Evolutionary conservation across 2,329 filamentous ascomycete species (phyloP).

Genomic region (Pseudogymnoascus sp.): DNA sequence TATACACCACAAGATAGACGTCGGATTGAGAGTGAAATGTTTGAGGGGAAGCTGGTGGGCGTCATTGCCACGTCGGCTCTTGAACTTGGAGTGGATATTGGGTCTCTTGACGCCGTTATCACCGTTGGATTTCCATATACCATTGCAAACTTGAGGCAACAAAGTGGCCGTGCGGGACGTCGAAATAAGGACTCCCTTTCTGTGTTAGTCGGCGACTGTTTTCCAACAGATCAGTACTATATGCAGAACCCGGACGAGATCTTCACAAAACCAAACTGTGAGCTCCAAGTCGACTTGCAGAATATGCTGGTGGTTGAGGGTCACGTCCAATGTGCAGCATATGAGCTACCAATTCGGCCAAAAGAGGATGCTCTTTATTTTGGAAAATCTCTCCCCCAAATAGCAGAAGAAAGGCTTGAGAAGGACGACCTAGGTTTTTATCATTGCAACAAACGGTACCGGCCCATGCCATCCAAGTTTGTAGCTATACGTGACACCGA

Average conservation of each 20-base stretch:
- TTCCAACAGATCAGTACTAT: slow-evolving; percentile 88
- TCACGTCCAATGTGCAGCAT: slow-evolving; percentile 89
- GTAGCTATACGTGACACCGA: slow-evolving; percentile 85
- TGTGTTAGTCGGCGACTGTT: slow-evolving; percentile 79
- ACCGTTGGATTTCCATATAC: slow-evolving; percentile 94
- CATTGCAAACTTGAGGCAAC: slow-evolving; percentile 87
- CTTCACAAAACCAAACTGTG: slow-evolving; percentile 82
- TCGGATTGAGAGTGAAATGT: slow-evolving; percentile 90
- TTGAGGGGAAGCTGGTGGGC: slow-evolving; percentile 84
- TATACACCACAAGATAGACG: slow-evolving; percentile 89
- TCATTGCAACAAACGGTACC: slow-evolving; percentile 81
- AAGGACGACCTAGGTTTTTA: slow-evolving; percentile 74
- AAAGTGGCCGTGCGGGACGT: slow-evolving; percentile 85
- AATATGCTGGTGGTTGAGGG: slow-evolving; percentile 89
- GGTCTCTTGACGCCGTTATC: slow-evolving; percentile 84
- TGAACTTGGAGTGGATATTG: slow-evolving; percentile 92
- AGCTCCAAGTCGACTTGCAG: slow-evolving; percentile 81
- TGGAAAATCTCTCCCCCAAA: slow-evolving; percentile 58
- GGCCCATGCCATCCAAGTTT: slow-evolving; percentile 71
- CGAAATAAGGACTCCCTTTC: slow-evolving; percentile 90
- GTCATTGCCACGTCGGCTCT: slow-evolving; percentile 91
- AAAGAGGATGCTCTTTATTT: slow-evolving; percentile 72
- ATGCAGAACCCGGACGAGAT: slow-evolving; percentile 95
- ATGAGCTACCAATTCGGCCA: slow-evolving; percentile 85
- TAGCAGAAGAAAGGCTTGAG: slow-evolving; percentile 66